phyloP scores from a whole-genome alignment of 306 rosid genomes.

The Canavalia ensiformis region DNA sequence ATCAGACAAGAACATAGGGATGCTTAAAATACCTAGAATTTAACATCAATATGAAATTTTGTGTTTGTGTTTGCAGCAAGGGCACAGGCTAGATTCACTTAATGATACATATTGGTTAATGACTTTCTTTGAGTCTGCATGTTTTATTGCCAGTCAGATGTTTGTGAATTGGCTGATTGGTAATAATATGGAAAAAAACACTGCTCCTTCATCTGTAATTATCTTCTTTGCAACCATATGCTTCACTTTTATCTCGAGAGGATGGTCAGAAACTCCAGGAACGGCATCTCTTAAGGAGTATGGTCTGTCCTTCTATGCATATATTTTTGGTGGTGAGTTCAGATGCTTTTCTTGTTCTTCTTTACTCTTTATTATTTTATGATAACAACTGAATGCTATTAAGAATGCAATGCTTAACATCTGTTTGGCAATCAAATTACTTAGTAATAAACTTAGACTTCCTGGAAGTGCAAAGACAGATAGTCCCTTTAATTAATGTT shows the following conservation, averaged over 20 bases:
- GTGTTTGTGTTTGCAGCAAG: conserved; percentile 72
- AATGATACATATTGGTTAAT: conserved; percentile 94
- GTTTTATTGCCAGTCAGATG: conserved; percentile 84
- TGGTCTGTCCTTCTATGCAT: conserved; percentile 67
- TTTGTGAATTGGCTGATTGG: conserved; percentile 86
- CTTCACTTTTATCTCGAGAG: conserved; percentile 64
- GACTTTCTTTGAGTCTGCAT: conserved; percentile 85
- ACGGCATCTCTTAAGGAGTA: conserved; percentile 70
- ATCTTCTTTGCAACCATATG: conserved; percentile 72
- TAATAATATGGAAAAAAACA: conserved; percentile 55
- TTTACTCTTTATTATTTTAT: conserved; percentile 40
- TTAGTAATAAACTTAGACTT: conserved; percentile 9
- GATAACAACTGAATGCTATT: conserved; percentile 30
- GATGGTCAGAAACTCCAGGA: conserved; percentile 72
- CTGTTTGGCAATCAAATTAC: conserved; percentile 32
- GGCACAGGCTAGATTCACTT: conserved; percentile 83
- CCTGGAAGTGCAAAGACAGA: conserved; percentile 35
- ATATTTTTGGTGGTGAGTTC: conserved; percentile 76
- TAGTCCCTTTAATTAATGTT: conserved; percentile 1
- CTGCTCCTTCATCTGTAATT: conserved; percentile 63
- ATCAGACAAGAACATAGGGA: conserved; percentile 19
- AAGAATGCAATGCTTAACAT: conserved; percentile 25
- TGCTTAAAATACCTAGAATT: conserved; percentile 36
- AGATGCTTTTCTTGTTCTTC: conserved; percentile 40
- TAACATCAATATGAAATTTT: conserved; percentile 32